phyloP scores from a whole-genome alignment of 495 filamentous ascomycete species.

The Penicillium psychrofluorescens region DNA sequence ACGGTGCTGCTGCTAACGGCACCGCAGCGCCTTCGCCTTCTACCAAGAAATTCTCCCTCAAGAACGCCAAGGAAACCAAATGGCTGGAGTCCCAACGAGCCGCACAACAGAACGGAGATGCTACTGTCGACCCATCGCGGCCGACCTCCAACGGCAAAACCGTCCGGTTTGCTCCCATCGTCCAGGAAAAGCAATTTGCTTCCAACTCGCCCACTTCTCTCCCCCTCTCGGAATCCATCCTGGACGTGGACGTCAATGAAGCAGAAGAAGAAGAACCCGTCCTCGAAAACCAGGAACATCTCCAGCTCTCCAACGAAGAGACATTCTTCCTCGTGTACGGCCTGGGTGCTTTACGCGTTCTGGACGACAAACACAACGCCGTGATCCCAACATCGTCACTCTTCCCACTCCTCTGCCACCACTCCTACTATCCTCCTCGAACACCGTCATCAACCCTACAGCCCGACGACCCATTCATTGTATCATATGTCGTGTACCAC shows the following conservation, averaged over 20 bases:
- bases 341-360: constrained; percentile 67
- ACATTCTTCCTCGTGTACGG: constrained; percentile 84
- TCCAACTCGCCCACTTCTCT: constrained; percentile 34
- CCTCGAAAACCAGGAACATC: constrained; percentile 75
- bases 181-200: constrained; percentile 49
- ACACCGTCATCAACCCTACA: constrained; percentile 25
- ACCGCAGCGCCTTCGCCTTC: not conserved
- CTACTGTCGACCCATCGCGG: constrained; percentile 1
- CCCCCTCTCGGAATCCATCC: constrained; percentile 6
- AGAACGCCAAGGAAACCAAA: constrained; percentile 33
- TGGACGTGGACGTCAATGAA: constrained; percentile 24
- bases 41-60: constrained; percentile 33
- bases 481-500: constrained; percentile 86
- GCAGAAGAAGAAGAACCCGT: constrained; percentile 14
- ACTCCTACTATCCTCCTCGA: constrained; percentile 62
- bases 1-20: constrained; percentile 5
- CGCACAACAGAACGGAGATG: constrained; percentile 10
- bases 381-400: constrained; percentile 37
- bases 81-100: constrained; percentile 17
- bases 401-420: constrained; percentile 55
- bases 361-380: constrained; percentile 43
- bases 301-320: constrained; percentile 85
- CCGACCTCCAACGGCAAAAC: constrained; percentile 41
- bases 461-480: constrained; percentile 75
- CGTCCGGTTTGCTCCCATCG: constrained; percentile 56